Percentiles rank a stretch among this genome's conserved stretches.
phyloP scores from a whole-genome alignment of 176 grass and related monocot species.

The Hordeum vulgare region DNA sequence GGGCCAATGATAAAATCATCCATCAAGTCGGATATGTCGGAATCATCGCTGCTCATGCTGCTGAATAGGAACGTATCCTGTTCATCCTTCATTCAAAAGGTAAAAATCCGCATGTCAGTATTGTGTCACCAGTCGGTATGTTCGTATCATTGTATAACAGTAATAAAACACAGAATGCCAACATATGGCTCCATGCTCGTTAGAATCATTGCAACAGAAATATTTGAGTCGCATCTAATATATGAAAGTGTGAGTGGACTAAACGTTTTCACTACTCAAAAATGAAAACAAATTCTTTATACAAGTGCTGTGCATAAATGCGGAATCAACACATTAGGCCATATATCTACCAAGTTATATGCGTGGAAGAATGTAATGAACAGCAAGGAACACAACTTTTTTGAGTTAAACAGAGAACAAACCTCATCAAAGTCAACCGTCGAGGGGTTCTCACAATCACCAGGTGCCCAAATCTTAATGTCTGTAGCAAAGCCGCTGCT shows the following conservation, averaged over 20 bases:
- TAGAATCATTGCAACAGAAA: not conserved
- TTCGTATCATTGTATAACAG: not conserved
- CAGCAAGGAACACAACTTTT: not conserved
- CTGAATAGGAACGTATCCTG: not conserved
- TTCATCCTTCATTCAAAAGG: slow-evolving; percentile 22
- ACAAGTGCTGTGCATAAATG: not conserved
- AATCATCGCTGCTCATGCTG: slow-evolving; percentile 23
- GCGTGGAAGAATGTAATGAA: not conserved
- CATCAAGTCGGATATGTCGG: not conserved
- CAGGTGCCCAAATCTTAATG: slow-evolving; percentile 70
- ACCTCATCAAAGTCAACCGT: slow-evolving; percentile 29
- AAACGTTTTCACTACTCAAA: not conserved
- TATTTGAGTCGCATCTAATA: not conserved
- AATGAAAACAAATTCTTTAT: not conserved
- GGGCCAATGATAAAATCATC: not conserved
- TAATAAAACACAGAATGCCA: not conserved
- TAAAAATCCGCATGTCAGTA: not conserved
- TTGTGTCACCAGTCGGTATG: not conserved
- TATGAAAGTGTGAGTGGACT: not conserved
- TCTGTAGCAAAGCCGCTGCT: slow-evolving; percentile 65
- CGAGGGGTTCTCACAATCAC: slow-evolving; percentile 19
- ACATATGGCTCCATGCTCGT: not conserved
- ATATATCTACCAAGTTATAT: slow-evolving; percentile 4
- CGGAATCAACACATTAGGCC: not conserved
- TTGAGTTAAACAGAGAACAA: not conserved